Evolutionary conservation across 441 rosid species (phyloP), one percentile per base, ranked within the genome.

Genomic region (Populus hybrid): DNA sequence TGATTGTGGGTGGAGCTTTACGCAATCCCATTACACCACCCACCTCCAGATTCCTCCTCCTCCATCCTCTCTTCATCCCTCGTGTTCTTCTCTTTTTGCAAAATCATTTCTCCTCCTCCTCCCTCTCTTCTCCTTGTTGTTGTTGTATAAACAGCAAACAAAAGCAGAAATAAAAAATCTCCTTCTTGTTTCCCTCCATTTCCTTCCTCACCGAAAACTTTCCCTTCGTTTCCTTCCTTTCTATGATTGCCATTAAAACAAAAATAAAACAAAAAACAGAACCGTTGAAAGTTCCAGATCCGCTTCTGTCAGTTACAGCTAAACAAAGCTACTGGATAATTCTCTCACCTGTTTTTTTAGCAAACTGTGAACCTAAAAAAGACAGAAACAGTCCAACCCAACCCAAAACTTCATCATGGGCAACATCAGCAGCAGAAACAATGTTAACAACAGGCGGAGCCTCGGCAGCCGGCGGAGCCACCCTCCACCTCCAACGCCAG

Each of bases 371-470:
- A 36, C 73, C 30, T 10, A 21, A 11, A 36, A 4, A 70, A 70
- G 46, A 30, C 20, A 32, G 6, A n/a, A n/a, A n/a, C 73, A 3
- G 21, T 28, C 10, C 57, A 16, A 35, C 46, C 0, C 26, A 20
- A 35, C 61, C 0, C 32, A 20, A 24, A 8, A 69, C 68, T 23
- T n/a, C 66, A 61, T 61, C 68, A 95, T 92, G 99, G 98, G 98
- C 3, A 93, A 92, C 85, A 84, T 78, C 71, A 77, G 87, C 30
- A 90, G 88, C 84, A 85, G 84, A 84, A 84, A 87, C 84, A 84
- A 88, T 75, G 84, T 78, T 4, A 87, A 81, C 74, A 85, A 88
- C 34, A 85, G 96, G 26, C 84, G 95, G 69, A 77, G 90, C 73
- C 87, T 84, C 34, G 81, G 88, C 0, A 83, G 85, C 70, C 80